Base-by-base conservation (phyloP, 192 early-diverging fungal species). In the Coemansia sp. region DNA sequence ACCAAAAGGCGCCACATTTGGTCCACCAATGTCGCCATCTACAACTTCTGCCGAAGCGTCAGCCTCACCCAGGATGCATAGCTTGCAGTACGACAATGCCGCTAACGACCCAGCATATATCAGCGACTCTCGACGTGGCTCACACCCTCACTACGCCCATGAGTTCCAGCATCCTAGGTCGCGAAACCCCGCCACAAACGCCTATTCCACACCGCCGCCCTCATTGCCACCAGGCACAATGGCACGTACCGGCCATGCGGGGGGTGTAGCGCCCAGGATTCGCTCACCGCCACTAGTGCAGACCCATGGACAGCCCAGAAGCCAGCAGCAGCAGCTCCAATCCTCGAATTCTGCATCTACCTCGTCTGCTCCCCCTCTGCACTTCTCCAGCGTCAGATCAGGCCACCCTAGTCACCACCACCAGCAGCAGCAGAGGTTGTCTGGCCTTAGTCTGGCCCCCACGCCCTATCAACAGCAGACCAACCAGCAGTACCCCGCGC, bases 331-430 rank as follows among this genome's bases (percentile, higher is more conserved):
- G 11, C 68, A 70, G 68, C 67, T 50, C 1, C 59, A 73, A 11
- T 56, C 56, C 36, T 39, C 77, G 5, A 69, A 69, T 15, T 67
- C 74, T 10, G 24, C 72, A 27, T 67, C 79, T 12, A 70, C 74
- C 15, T 68, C 71, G 15, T 61, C 51, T 12, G 63, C 71, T 29
- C 34, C 71, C 32, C 19, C 71, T 5, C 71, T 62, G 22, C 68
- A 68, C 36, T 46, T 53, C 34, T 51, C 62, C 19, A 38, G 32
- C 36, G 59, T 61, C 20, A 39, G 59, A 40, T 13, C 20, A 19
- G 59, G 29, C 13, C 45, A 72, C 55, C 40, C 39, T 46, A 20
- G 66, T 42, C 56, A 72, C 42, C 72, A 64, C 8, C 71, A 68
- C n/a, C 65, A 62, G 39, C 65, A 53, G 59, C 61, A 61, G 39